Base-by-base conservation (phyloP, 257 asterid genomes). In the Solanum appendiculatum region DNA sequence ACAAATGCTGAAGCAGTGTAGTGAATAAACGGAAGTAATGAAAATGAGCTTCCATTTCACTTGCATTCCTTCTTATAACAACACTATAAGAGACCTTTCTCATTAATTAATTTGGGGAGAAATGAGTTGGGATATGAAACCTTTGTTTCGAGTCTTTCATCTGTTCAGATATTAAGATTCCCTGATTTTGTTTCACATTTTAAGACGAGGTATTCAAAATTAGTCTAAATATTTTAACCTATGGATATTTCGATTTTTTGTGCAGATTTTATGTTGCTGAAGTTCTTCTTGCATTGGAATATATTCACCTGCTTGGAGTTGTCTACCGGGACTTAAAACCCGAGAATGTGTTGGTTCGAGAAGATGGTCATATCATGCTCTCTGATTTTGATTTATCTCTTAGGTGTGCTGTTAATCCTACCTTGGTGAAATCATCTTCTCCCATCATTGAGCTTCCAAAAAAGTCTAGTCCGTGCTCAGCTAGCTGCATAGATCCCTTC, bases 241-340 rank as follows among this genome's bases (percentile, higher is more conserved):
- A 31, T 13, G 82, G 58, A 1, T 13, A 25, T 88, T 73, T 72
- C 2, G n/a, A 9, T 9, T 9, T 14, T n/a, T 6, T 63, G 44
- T 48, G 25, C 95, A 94, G 98, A 88, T 95, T 95, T 89, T 95
- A 92, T 9, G 98, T 95, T 18, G 91, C 98, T 15, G 98, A 95
- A 88, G 96, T 95, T 44, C 92, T 95, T 84, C 96, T 94, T 72
- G 98, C 98, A 15, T 85, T 95, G 15, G 98, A 95, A 74, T 95
- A 95, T 86, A 84, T 95, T 56, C 98, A 95, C 94, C 93, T 95
- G 96, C 83, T 95, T 92, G 98, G 98, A 58, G 91, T 94, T 40
- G 98, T 94, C 4, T 95, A 95, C 75, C 97, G 98, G 3, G 98
- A 95, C 85, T 93, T 95, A 16, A 95, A 95, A 89, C 98, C 98